Evolutionary conservation across 2,329 filamentous ascomycete genomes (phyloP).

Genomic region (Claviceps humidiphila): DNA sequence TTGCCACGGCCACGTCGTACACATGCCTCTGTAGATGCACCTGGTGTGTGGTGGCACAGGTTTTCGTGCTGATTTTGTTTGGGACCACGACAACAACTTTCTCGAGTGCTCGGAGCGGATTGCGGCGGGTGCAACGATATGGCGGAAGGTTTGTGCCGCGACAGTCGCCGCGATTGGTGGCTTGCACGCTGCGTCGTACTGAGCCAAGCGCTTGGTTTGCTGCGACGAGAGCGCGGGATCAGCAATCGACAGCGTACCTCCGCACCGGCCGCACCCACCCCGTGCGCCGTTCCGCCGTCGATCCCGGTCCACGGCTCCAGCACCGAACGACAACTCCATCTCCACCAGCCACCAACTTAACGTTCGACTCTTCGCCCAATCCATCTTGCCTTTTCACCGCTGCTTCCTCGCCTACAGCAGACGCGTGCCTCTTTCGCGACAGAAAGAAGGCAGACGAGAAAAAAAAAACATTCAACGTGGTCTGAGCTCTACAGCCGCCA

Average conservation of each 20-base stretch:
- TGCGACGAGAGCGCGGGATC: no score
- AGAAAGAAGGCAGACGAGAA: not conserved
- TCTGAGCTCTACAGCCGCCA: no score
- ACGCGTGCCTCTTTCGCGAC: not conserved
- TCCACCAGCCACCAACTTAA: constrained; percentile 1
- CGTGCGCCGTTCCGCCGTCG: no score
- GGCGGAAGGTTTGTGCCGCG: not conserved
- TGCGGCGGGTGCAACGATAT: not conserved
- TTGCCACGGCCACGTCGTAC: not conserved
- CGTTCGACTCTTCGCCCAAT: not conserved
- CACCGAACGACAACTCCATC: not conserved
- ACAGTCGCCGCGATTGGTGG: no score
- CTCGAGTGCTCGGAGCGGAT: not conserved
- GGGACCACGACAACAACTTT: not conserved
- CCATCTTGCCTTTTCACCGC: not conserved
- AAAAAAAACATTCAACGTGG: not conserved
- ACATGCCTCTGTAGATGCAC: not conserved
- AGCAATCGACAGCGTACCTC: no score
- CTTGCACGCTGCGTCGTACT: no score
- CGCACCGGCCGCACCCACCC: not conserved
- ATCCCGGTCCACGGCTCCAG: no score
- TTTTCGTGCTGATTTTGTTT: not conserved
- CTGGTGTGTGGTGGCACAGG: not conserved
- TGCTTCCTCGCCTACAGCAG: not conserved
- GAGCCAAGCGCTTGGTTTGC: no score